Percentiles rank a stretch among this genome's conserved stretches.
phyloP scores from a whole-genome alignment of 768 basidiomycete genomes.

The Boletus rufocinnamomeus region DNA sequence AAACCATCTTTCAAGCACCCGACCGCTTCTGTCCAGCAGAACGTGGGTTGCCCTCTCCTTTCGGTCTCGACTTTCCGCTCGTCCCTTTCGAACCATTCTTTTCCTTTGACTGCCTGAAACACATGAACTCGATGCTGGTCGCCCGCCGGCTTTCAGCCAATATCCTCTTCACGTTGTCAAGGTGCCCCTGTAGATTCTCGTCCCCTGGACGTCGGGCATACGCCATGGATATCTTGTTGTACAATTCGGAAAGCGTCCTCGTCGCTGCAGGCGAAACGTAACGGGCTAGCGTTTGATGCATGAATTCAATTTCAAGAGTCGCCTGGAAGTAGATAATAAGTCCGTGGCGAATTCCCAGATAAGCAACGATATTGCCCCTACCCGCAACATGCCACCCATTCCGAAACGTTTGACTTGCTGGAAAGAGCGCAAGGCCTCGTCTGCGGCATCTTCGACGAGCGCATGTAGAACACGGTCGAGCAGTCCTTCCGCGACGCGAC shows the following conservation, averaged over 20 bases:
- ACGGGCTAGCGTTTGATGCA: slow-evolving; percentile 92
- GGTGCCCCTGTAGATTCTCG: slow-evolving; percentile 80
- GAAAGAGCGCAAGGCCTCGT: slow-evolving; percentile 84
- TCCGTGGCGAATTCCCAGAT: not conserved
- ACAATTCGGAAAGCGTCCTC: slow-evolving; percentile 85
- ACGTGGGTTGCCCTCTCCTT: slow-evolving; percentile 20
- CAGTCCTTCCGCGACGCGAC: slow-evolving; percentile 72
- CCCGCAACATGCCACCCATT: slow-evolving; percentile 98
- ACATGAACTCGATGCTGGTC: slow-evolving; percentile 93
- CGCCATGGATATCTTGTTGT: slow-evolving; percentile 92
- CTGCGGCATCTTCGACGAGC: slow-evolving; percentile 80
- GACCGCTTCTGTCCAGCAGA: slow-evolving; percentile 26
- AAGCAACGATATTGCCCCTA: slow-evolving; percentile 46
- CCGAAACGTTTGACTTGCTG: slow-evolving; percentile 88
- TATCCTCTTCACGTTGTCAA: slow-evolving; percentile 91
- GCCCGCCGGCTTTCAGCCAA: slow-evolving; percentile 84
- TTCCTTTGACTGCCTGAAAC: slow-evolving; percentile 77
- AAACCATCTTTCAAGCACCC: not conserved
- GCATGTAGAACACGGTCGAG: slow-evolving; percentile 80
- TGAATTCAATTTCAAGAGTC: slow-evolving; percentile 97
- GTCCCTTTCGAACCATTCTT: slow-evolving; percentile 25
- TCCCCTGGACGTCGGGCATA: slow-evolving; percentile 85
- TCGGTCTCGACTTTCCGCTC: slow-evolving; percentile 20
- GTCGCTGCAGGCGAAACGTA: slow-evolving; percentile 84
- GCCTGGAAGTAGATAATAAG: slow-evolving; percentile 57